A percentile compares a stretch with the other conserved stretches of the same genome.
phyloP scores from a whole-genome alignment of 2,329 filamentous ascomycete species.

The Fusarium nelsonii region DNA sequence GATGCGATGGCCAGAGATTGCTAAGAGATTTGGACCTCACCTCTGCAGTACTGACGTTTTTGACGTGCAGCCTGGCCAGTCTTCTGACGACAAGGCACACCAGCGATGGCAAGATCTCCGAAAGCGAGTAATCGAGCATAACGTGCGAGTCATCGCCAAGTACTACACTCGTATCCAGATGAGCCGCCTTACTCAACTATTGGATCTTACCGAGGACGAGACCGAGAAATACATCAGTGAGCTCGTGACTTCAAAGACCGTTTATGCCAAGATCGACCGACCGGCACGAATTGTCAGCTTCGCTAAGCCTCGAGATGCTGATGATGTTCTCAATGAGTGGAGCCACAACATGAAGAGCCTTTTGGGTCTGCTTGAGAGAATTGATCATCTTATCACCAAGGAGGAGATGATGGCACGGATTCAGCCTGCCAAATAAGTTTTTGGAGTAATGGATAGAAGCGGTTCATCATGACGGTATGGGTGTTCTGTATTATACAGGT shows the following conservation, averaged over 20 bases:
- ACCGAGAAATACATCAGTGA: slow-evolving; percentile 99
- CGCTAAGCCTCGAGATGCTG: slow-evolving; percentile 92
- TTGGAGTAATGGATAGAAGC: slow-evolving; percentile 46
- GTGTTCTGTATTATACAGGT: slow-evolving; percentile 53
- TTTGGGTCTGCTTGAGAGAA: slow-evolving; percentile 85
- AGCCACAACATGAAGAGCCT: slow-evolving; percentile 97
- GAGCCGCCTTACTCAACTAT: slow-evolving; percentile 86
- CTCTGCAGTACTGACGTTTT: slow-evolving; percentile 93
- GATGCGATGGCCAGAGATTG: slow-evolving; percentile 97
- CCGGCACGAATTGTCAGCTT: slow-evolving; percentile 94
- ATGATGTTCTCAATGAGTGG: slow-evolving; percentile 98
- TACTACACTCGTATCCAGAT: slow-evolving; percentile 99
- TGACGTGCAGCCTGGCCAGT: slow-evolving; percentile 72
- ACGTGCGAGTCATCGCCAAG: slow-evolving; percentile 95
- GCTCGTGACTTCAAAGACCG: slow-evolving; percentile 95
- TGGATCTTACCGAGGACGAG: slow-evolving; percentile 94
- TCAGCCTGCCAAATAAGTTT: slow-evolving; percentile 69
- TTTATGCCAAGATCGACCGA: slow-evolving; percentile 96
- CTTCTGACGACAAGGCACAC: slow-evolving; percentile 82
- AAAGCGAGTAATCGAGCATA: slow-evolving; percentile 99
- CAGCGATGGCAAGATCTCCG: slow-evolving; percentile 93
- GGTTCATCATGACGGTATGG: slow-evolving; percentile 47
- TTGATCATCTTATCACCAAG: slow-evolving; percentile 98
- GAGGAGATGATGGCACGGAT: slow-evolving; percentile 99
- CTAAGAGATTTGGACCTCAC: slow-evolving; percentile 88